phyloP scores from a whole-genome alignment of 1,284 basidiomycete genomes.

The Trametes versicolor region DNA sequence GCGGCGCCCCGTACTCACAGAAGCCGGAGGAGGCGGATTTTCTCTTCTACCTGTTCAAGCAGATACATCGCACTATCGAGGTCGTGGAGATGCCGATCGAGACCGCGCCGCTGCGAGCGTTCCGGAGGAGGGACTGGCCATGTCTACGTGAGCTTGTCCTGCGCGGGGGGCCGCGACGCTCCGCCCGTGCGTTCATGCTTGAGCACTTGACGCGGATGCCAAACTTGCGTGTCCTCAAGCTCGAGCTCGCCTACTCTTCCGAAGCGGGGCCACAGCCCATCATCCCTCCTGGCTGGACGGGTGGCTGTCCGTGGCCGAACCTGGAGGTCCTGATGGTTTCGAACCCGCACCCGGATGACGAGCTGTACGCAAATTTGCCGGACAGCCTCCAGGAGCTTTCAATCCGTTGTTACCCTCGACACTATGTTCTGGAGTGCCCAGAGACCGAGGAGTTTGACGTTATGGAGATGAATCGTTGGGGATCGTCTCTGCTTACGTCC shows the following conservation, averaged over 20 bases:
- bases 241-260: neutral
- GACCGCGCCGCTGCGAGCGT: neutral
- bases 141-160: conserved; percentile 1
- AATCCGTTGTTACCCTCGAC: conserved; percentile 10
- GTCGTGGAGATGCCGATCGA: neutral
- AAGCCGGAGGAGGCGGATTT: neutral
- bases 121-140: neutral
- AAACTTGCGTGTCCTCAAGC: neutral
- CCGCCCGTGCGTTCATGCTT: neutral
- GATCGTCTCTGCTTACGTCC: neutral
- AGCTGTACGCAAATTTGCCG: conserved; percentile 7
- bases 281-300: neutral
- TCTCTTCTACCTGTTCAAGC: neutral
- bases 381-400: neutral
- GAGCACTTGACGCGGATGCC: neutral
- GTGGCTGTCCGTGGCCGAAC: neutral
- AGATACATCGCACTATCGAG: neutral
- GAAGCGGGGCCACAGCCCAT: neutral
- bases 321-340: neutral
- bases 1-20: neutral
- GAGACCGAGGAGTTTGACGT: too few relatives aligned
- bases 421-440: neutral
- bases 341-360: conserved; percentile 11
- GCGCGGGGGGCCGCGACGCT: neutral
- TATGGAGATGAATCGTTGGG: neutral